These are phyloP conservation scores for Neurospora sp. DNA, from an alignment of 495 filamentous ascomycete genomes.

Conservation along the genomic window DNA sequence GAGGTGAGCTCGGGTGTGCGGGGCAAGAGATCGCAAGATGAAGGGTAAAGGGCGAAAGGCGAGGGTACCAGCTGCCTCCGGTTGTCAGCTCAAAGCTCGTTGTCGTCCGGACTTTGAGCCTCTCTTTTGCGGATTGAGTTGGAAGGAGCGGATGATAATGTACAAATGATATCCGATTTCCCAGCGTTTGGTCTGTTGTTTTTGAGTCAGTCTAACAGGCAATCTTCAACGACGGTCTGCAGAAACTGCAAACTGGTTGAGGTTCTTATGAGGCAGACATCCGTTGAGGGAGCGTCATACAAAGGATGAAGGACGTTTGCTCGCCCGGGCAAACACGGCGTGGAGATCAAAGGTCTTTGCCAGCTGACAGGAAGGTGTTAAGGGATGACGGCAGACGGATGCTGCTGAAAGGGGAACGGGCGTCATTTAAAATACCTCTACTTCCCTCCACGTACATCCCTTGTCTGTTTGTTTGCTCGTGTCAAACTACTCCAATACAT, in stretches of 20 bases:
- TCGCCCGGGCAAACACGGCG: background rate
- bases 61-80: background rate
- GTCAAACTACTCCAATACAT: background rate
- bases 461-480: background rate
- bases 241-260: too few species aligned
- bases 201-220: background rate
- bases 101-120: background rate
- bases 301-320: background rate
- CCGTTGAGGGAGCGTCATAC: background rate
- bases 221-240: too few species aligned
- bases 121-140: background rate
- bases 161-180: background rate
- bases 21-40: background rate
- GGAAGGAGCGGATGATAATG: background rate
- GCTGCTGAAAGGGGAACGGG: background rate
- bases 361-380: background rate
- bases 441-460: too few species aligned
- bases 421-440: too few species aligned
- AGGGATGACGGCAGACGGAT: background rate
- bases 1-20: background rate
- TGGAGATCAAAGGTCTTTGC: background rate
- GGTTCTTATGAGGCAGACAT: too few species aligned
- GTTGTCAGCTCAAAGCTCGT: background rate
- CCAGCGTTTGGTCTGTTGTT: background rate
- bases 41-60: background rate